Conservation (phyloP, 108 stramenopile species). For the Bacterosira constricta region DNA sequence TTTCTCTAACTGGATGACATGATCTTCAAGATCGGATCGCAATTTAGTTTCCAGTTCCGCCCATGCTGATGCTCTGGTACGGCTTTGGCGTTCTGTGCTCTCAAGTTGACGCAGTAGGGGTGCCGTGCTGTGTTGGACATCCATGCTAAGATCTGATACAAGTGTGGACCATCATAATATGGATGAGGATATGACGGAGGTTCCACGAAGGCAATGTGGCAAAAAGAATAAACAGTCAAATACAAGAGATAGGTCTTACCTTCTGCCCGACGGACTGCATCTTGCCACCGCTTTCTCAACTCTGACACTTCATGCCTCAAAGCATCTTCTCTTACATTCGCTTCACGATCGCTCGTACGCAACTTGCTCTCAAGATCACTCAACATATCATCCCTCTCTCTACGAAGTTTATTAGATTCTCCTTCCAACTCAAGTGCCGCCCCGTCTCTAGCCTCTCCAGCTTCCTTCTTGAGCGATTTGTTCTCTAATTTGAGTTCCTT, state of each 20-base stretch:
- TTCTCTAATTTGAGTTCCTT: slow-evolving; percentile 65
- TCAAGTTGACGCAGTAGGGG: slow-evolving; percentile 82
- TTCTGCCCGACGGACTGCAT: slow-evolving; percentile 84
- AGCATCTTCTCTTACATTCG: slow-evolving; percentile 80
- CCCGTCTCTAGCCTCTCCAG: slow-evolving; percentile 53
- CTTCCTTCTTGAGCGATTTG: slow-evolving; percentile 59
- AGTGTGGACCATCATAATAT: neutral
- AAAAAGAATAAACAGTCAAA: neutral
- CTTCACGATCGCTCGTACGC: slow-evolving; percentile 75
- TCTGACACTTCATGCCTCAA: slow-evolving; percentile 81
- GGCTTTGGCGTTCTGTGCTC: slow-evolving; percentile 76
- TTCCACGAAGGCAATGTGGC: too few relatives aligned
- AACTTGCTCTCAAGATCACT: slow-evolving; percentile 75
- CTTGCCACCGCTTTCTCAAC: slow-evolving; percentile 85
- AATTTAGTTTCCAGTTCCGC: slow-evolving; percentile 75
- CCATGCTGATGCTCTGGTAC: slow-evolving; percentile 69
- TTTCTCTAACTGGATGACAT: slow-evolving; percentile 65
- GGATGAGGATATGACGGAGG: too few relatives aligned
- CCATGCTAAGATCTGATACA: slow-evolving; percentile 73
- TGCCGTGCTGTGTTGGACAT: slow-evolving; percentile 81
- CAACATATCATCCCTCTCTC: slow-evolving; percentile 71
- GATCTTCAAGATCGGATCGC: slow-evolving; percentile 75
- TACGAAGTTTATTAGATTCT: slow-evolving; percentile 60
- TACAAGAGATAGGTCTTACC: slow-evolving; percentile 32
- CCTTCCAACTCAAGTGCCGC: slow-evolving; percentile 62